Percentiles rank a stretch among this genome's conserved stretches.
Evolutionary conservation across 441 rosid genomes (phyloP).

Genomic region (Adansonia grandidieri): DNA sequence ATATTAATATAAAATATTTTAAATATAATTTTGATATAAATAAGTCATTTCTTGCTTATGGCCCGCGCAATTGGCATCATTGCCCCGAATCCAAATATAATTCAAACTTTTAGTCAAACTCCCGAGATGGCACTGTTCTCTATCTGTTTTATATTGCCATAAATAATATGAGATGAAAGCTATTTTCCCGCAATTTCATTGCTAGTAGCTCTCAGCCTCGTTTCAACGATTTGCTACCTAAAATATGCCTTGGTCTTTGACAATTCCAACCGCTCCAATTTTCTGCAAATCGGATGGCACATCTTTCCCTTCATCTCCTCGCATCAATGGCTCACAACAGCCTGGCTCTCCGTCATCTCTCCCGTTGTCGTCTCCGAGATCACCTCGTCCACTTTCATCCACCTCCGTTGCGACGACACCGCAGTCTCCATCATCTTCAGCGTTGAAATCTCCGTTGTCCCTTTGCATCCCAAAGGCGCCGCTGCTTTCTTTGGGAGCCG

Average conservation of each 20-base stretch:
- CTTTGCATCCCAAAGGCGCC: constrained; percentile 30
- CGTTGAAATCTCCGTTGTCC: constrained; percentile 32
- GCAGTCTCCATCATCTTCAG: constrained; percentile 28
- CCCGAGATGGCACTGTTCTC: neutral
- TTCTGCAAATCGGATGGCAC: constrained; percentile 25
- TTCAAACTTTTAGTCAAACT: no score
- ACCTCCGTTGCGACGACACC: neutral
- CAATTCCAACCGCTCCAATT: constrained; percentile 40
- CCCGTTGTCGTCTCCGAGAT: constrained; percentile 25
- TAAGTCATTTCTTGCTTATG: no score
- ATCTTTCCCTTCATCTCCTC: constrained; percentile 15
- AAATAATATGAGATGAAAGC: neutral
- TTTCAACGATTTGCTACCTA: neutral
- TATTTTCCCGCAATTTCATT: neutral
- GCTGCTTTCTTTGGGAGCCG: constrained; percentile 29
- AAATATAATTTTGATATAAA: no score
- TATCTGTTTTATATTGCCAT: neutral
- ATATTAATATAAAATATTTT: no score
- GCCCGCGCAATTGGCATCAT: no score
- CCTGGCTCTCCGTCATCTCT: constrained; percentile 21
- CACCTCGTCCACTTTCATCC: constrained; percentile 26
- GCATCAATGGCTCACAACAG: neutral
- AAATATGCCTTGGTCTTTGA: constrained; percentile 21
- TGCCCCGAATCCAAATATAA: no score
- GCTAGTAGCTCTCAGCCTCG: neutral